Percentiles rank a stretch among this genome's conserved stretches.
These are phyloP conservation scores for Coemansia sp. DNA, from an alignment of 192 early-diverging fungal species.

Conservation along the genomic window DNA sequence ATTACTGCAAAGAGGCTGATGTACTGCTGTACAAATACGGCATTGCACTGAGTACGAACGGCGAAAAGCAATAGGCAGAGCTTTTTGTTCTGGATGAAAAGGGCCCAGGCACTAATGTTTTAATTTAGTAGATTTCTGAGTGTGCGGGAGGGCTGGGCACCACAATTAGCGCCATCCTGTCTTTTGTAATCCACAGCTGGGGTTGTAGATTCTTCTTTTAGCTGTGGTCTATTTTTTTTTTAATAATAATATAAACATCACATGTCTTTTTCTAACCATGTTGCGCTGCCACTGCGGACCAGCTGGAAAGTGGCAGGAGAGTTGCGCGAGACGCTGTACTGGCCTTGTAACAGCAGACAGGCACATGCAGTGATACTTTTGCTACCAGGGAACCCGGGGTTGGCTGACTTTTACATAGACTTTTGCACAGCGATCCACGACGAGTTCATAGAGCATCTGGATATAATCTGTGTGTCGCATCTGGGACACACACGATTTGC, in stretches of 20 bases:
- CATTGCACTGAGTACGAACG: not conserved
- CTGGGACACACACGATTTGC: slow-evolving; percentile 45
- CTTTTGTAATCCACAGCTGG: not conserved
- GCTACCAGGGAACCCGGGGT: slow-evolving; percentile 75
- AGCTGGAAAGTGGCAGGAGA: slow-evolving; percentile 33
- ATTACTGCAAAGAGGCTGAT: slow-evolving; percentile 11
- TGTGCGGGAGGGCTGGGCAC: not conserved
- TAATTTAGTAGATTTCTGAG: not conserved
- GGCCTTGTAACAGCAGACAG: slow-evolving; percentile 23
- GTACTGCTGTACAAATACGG: slow-evolving; percentile 8
- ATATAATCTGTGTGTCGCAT: slow-evolving; percentile 62
- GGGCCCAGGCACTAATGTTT: not conserved
- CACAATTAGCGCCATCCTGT: not conserved
- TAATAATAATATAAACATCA: not conserved
- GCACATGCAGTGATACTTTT: slow-evolving; percentile 54
- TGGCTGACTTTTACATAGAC: slow-evolving; percentile 76
- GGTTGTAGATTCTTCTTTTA: not conserved
- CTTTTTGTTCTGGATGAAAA: not conserved
- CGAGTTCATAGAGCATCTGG: slow-evolving; percentile 49
- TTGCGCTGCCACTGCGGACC: slow-evolving; percentile 35
- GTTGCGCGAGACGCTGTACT: slow-evolving; percentile 46
- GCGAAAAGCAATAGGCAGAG: not conserved
- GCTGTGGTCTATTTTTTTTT: not conserved
- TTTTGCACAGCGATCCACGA: slow-evolving; percentile 65
- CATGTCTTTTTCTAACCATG: slow-evolving; percentile 39